These are phyloP conservation scores for Trifolium subterraneum DNA, from an alignment of 306 rosid genomes.

Conservation along the genomic window DNA sequence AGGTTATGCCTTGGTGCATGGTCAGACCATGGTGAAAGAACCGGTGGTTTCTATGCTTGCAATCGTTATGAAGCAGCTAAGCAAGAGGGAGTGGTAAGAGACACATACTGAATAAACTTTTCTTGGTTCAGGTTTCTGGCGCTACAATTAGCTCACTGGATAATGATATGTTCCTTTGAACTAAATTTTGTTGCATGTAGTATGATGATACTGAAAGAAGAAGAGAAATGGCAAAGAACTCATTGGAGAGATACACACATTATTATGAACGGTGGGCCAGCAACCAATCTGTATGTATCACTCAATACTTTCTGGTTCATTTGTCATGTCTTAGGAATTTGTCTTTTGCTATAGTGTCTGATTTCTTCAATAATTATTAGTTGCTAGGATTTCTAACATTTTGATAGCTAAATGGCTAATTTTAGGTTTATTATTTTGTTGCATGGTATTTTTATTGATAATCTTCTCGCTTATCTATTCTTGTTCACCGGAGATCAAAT, in stretches of 20 bases:
- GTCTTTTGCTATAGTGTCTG: slow-evolving; percentile 31
- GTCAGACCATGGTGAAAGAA: slow-evolving; percentile 95
- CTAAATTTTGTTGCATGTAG: slow-evolving; percentile 43
- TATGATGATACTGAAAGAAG: slow-evolving; percentile 79
- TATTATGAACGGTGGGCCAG: slow-evolving; percentile 99
- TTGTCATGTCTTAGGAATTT: slow-evolving; percentile 27
- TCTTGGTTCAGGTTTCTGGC: slow-evolving; percentile 30
- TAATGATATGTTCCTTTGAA: slow-evolving; percentile 5
- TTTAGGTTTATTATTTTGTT: slow-evolving; percentile 20
- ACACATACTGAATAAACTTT: slow-evolving; percentile 19
- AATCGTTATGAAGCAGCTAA: slow-evolving; percentile 91
- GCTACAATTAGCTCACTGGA: slow-evolving; percentile 28
- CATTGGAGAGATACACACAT: slow-evolving; percentile 94
- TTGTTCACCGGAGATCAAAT: neutral
- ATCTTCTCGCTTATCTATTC: slow-evolving; percentile 20
- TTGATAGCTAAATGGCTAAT: slow-evolving; percentile 1
- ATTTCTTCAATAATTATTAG: slow-evolving; percentile 16
- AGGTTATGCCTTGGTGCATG: slow-evolving; percentile 96
- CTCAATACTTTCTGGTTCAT: slow-evolving; percentile 33
- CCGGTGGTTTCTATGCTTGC: slow-evolving; percentile 97
- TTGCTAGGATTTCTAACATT: slow-evolving; percentile 4
- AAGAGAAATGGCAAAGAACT: slow-evolving; percentile 96
- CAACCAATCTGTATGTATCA: slow-evolving; percentile 80
- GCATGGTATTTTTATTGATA: neutral
- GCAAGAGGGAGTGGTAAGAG: slow-evolving; percentile 86